phyloP scores from a whole-genome alignment of 352 stramenopile genomes.

The Elongisporangium prolatum region DNA sequence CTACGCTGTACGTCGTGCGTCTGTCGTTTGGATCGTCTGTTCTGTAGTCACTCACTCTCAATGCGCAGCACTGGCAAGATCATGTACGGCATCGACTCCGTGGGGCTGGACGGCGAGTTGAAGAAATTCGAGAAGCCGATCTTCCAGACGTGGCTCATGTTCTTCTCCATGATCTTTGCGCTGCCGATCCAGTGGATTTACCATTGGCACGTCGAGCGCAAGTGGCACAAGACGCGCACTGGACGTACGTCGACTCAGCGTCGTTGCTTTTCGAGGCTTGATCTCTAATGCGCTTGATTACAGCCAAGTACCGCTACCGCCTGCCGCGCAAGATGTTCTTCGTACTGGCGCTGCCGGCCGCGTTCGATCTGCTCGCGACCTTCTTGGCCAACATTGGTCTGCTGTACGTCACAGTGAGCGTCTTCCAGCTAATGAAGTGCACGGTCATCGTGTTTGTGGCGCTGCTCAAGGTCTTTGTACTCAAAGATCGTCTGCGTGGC shows the following conservation, averaged over 20 bases:
- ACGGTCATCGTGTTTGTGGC: constrained; percentile 97
- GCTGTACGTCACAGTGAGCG: constrained; percentile 87
- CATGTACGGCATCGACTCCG: constrained; percentile 88
- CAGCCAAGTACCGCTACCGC: constrained; percentile 71
- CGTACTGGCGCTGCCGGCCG: constrained; percentile 88
- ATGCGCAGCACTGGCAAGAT: constrained; percentile 62
- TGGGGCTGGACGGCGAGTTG: constrained; percentile 81
- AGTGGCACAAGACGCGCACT: constrained; percentile 53
- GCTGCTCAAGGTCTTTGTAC: constrained; percentile 93
- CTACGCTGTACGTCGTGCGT: constrained; percentile 58
- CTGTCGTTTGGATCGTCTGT: no score
- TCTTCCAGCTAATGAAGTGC: constrained; percentile 89
- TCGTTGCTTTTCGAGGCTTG: neutral
- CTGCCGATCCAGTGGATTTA: constrained; percentile 90
- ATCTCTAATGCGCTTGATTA: constrained; percentile 4
- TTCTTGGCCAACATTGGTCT: constrained; percentile 94
- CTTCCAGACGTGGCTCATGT: constrained; percentile 97
- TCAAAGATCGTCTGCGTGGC: constrained; percentile 84
- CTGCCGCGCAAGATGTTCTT: constrained; percentile 93
- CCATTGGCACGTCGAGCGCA: constrained; percentile 68
- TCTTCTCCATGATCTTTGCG: constrained; percentile 93
- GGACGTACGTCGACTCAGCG: constrained; percentile 39
- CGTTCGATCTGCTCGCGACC: constrained; percentile 93
- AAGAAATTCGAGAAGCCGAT: constrained; percentile 94
- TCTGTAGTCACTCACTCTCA: neutral